phyloP scores from a whole-genome alignment of 495 filamentous ascomycete genomes.

The Talaromyces borbonicus region DNA sequence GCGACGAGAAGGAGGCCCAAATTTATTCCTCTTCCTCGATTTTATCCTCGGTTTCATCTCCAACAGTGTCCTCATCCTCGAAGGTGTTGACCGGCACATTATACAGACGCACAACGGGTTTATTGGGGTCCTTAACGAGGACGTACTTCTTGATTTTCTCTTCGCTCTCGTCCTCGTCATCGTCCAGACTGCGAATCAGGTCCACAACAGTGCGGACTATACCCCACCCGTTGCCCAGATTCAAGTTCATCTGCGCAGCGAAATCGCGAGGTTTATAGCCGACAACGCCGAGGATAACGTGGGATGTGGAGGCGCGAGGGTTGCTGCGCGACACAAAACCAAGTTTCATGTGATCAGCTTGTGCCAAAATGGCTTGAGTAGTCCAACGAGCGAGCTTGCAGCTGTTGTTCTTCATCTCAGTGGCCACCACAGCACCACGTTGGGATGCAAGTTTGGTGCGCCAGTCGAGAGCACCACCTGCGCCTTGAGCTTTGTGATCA shows the following conservation, averaged over 20 bases:
- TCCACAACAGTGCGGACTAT: slow-evolving; percentile 96
- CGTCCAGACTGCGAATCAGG: slow-evolving; percentile 49
- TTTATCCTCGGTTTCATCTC: slow-evolving; percentile 28
- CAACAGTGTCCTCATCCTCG: slow-evolving; percentile 59
- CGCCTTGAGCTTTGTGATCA: slow-evolving; percentile 91
- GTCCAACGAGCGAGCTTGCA: slow-evolving; percentile 98
- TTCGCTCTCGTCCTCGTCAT: slow-evolving; percentile 66
- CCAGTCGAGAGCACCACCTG: slow-evolving; percentile 92
- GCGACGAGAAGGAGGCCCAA: slow-evolving; percentile 10
- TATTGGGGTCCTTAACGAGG: slow-evolving; percentile 85
- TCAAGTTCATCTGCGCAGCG: slow-evolving; percentile 94
- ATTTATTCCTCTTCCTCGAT: slow-evolving; percentile 27
- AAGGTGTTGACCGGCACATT: slow-evolving; percentile 80
- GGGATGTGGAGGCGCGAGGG: slow-evolving; percentile 78
- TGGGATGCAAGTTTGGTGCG: slow-evolving; percentile 83
- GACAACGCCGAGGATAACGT: slow-evolving; percentile 90
- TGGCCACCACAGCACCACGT: slow-evolving; percentile 91
- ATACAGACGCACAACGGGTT: slow-evolving; percentile 84
- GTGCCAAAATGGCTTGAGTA: slow-evolving; percentile 87
- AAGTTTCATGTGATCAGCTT: slow-evolving; percentile 95
- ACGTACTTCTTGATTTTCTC: slow-evolving; percentile 57
- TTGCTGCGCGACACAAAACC: slow-evolving; percentile 94
- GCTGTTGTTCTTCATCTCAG: slow-evolving; percentile 99
- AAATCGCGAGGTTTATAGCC: slow-evolving; percentile 97
- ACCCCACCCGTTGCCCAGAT: slow-evolving; percentile 94